A percentile compares a stretch with the other conserved stretches of the same genome.
phyloP scores from a whole-genome alignment of 2,329 filamentous ascomycete species.

The Bipolaris oryzae region DNA sequence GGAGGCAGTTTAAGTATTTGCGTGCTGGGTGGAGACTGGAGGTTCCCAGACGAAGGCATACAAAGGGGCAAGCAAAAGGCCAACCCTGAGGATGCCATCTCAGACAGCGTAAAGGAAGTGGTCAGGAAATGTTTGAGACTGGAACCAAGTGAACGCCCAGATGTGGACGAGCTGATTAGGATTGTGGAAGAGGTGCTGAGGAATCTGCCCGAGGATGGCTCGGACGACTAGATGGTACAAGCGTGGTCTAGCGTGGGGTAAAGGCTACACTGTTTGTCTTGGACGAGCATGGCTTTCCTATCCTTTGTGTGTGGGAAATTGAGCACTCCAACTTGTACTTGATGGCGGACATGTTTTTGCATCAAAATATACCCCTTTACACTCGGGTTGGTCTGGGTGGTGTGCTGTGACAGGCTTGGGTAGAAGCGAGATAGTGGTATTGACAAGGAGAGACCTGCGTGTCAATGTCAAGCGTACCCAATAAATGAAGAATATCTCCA shows the following conservation, averaged over 20 bases:
- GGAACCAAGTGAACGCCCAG: conserved; percentile 85
- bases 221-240: conserved; percentile 16
- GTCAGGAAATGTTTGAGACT: conserved; percentile 85
- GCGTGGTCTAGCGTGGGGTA: neutral
- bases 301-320: neutral
- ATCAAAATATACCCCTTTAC: conserved; percentile 11
- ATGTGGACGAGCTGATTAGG: conserved; percentile 80
- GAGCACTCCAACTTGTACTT: neutral
- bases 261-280: neutral
- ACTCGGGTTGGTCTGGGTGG: neutral
- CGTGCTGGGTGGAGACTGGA: conserved; percentile 91
- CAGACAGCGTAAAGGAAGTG: conserved; percentile 82
- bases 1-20: conserved; percentile 92
- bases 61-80: conserved; percentile 61
- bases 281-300: neutral
- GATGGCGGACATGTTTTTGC: neutral
- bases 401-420: neutral
- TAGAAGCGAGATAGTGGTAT: neutral
- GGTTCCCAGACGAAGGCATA: conserved; percentile 85
- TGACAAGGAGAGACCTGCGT: neutral
- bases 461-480: neutral
- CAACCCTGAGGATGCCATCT: conserved; percentile 63
- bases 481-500: neutral
- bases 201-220: conserved; percentile 67
- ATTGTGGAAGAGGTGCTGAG: conserved; percentile 77